Evolutionary conservation across 345 rosid genomes (phyloP).

Genomic region (Populus euphratica): DNA sequence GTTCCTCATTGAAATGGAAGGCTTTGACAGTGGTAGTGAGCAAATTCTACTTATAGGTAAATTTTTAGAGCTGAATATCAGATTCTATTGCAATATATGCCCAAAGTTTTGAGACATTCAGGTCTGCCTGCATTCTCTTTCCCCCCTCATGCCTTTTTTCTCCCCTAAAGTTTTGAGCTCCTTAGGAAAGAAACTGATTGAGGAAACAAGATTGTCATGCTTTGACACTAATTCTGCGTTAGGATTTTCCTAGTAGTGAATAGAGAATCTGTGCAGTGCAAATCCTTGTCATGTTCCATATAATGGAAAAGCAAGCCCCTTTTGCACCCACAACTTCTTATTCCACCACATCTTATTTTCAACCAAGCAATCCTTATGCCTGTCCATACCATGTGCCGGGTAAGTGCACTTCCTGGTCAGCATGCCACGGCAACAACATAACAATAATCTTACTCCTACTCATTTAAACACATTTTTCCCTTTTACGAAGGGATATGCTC

Average conservation of each 20-base stretch:
- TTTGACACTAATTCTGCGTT: not conserved
- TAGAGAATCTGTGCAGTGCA: not conserved
- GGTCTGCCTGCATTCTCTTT: not conserved
- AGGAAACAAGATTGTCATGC: not conserved
- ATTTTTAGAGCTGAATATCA: slow-evolving; percentile 9
- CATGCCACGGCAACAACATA: too few species aligned
- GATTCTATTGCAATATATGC: not conserved
- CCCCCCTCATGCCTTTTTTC: not conserved
- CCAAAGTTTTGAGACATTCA: too few species aligned
- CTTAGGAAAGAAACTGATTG: not conserved
- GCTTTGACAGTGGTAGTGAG: slow-evolving; percentile 80
- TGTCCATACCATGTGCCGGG: not conserved
- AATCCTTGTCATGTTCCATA: not conserved
- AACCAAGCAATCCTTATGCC: not conserved
- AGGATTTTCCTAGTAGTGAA: not conserved
- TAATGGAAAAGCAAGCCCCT: not conserved
- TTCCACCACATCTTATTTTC: not conserved
- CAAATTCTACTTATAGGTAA: slow-evolving; percentile 93
- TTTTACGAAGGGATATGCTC: not conserved
- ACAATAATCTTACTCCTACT: not conserved
- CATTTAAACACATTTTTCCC: not conserved
- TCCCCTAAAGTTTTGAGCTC: not conserved
- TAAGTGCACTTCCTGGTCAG: not conserved
- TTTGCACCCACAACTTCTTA: not conserved
- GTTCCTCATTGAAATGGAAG: slow-evolving; percentile 97